phyloP scores from a whole-genome alignment of 768 basidiomycete species.

The Suillus alpinus region DNA sequence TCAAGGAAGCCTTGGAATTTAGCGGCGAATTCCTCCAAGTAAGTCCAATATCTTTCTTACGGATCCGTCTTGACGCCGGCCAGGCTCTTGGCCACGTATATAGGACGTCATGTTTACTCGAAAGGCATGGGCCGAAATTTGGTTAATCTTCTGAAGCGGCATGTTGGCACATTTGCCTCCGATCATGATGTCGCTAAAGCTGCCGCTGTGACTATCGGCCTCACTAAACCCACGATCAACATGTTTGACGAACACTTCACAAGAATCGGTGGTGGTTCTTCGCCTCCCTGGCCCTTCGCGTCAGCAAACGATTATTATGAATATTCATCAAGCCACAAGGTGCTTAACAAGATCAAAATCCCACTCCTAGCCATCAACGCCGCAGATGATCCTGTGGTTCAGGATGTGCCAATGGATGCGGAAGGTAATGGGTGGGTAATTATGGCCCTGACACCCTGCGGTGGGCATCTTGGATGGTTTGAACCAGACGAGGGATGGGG shows the following conservation, averaged over 20 bases:
- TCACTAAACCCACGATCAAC: constrained; percentile 53
- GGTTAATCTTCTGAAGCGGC: constrained; percentile 50
- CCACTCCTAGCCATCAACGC: constrained; percentile 78
- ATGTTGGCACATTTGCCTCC: constrained; percentile 47
- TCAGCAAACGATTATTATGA: constrained; percentile 46
- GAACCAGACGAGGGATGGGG: constrained; percentile 41
- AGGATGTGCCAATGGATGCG: constrained; percentile 55
- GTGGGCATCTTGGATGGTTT: constrained; percentile 87
- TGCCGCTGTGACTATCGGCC: constrained; percentile 40
- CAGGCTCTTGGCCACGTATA: constrained; percentile 55
- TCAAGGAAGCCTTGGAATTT: constrained; percentile 49
- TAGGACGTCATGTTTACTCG: constrained; percentile 67
- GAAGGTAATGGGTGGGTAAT: constrained; percentile 52
- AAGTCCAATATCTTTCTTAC: constrained; percentile 13
- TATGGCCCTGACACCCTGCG: constrained; percentile 59
- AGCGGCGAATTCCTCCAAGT: constrained; percentile 34
- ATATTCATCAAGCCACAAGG: constrained; percentile 58
- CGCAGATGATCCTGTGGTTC: constrained; percentile 75
- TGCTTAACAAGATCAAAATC: constrained; percentile 57
- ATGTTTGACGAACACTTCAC: constrained; percentile 66
- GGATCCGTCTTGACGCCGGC: constrained; percentile 8
- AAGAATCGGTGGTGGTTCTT: constrained; percentile 64
- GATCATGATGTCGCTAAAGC: constrained; percentile 50
- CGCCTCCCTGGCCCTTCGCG: constrained; percentile 50
- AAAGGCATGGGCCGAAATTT: constrained; percentile 79